These are phyloP conservation scores for Coniochaeta sp. DNA, from an alignment of 2,329 filamentous ascomycete species.

Conservation along the genomic window DNA sequence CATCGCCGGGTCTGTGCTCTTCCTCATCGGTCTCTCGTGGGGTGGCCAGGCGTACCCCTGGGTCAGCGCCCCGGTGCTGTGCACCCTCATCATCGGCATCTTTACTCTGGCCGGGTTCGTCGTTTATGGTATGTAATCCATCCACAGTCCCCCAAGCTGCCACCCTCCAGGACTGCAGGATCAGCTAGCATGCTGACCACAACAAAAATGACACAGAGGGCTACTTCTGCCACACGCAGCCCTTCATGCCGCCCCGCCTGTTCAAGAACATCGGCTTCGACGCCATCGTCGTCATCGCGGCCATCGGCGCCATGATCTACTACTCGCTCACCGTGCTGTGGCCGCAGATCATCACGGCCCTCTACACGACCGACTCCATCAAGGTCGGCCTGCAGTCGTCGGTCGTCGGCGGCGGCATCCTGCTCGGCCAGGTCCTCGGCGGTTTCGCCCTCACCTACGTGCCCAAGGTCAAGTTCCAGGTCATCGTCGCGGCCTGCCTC, in stretches of 20 bases:
- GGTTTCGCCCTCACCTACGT: constrained; percentile 27
- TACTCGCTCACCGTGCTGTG: constrained; percentile 36
- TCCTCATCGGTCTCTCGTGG: constrained; percentile 36
- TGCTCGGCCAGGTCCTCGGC: constrained; percentile 29
- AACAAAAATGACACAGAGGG: constrained; percentile 23
- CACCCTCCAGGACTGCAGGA: too few species aligned
- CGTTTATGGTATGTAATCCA: constrained; percentile 21
- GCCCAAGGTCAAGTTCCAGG: constrained; percentile 26
- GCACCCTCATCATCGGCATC: constrained; percentile 29
- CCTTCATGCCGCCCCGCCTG: constrained; percentile 34
- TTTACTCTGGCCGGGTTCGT: constrained; percentile 25
- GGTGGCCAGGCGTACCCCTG: constrained; percentile 34
- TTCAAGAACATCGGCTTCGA: constrained; percentile 31
- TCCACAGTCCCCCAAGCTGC: not conserved
- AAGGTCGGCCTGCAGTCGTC: constrained; percentile 32
- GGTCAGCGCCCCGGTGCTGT: constrained; percentile 28
- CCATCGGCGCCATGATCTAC: constrained; percentile 35
- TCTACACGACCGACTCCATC: constrained; percentile 30
- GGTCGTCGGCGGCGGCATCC: constrained; percentile 32
- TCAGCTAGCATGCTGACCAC: constrained; percentile 3
- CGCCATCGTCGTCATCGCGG: constrained; percentile 29
- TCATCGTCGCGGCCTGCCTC: constrained; percentile 20
- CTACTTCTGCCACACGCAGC: constrained; percentile 25
- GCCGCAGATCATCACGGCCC: constrained; percentile 31
- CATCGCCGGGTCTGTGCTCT: constrained; percentile 29